Base-by-base conservation (phyloP, 192 early-diverging fungal species). In the Mortierella alpina region DNA sequence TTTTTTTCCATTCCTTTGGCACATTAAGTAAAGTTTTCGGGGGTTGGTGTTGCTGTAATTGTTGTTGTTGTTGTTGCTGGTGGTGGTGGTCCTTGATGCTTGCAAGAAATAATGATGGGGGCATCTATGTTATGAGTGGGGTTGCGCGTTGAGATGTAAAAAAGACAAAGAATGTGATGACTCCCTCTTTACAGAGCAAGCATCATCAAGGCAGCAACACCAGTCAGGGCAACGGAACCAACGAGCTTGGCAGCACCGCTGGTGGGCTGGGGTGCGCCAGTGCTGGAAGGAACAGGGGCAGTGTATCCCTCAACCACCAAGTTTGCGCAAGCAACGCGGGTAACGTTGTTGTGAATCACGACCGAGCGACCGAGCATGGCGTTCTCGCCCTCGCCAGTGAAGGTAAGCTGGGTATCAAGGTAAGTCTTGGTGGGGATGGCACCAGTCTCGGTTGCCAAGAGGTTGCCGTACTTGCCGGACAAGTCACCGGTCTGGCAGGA, bases 401-500 rank as follows among this genome's bases (percentile, higher is more conserved):
- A 88, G 23, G 60, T 49, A 15, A 91, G 83, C 44, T 83, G 57
- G 6, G 75, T 62, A 49, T 86, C 87, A 47, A 71, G 47, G 57
- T 84, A 84, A 4, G 45, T 51, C 47, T 63, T 48, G 45, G 66
- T n/a, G 53, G 69, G 39, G 65, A 80, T 46, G 65, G 23, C 53
- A 15, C 67, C 80, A 44, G 77, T 82, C 17, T 58, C 75, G 22
- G 68, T 66, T 53, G 75, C 50, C 15, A 49, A 12, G 62, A 91
- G 52, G 75, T 83, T 83, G 44, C 90, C 90, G 71, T 83, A 71
- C 56, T 84, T 75, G 56, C 90, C 90, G 46, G 87, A 69, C 61
- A 91, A 66, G 67, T 91, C 90, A 66, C 90, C 90, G 14, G 83
- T 71, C 78, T 89, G 85, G 71, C 90, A 91, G 12, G 87, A 77